Evolutionary conservation across 2,329 filamentous ascomycete genomes (phyloP).

Genomic region (Bipolaris victoriae): DNA sequence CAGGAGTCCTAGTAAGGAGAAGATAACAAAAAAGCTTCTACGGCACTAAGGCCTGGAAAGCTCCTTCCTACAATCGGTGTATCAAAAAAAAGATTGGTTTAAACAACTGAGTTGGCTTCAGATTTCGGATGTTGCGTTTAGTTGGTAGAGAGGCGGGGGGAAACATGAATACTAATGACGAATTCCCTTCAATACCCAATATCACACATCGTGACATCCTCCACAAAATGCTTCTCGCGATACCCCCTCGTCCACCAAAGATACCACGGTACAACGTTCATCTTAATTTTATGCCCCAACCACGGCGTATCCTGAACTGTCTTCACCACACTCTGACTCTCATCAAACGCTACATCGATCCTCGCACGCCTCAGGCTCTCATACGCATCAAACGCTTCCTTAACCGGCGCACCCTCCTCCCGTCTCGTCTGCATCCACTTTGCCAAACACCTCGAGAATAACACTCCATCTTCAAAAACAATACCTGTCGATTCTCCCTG

Average conservation of each 20-base stretch:
- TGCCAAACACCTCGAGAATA: slow-evolving; percentile 54
- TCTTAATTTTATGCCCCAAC: slow-evolving; percentile 55
- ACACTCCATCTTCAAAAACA: slow-evolving; percentile 60
- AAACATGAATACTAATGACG: background rate
- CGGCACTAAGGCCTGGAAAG: too few species aligned
- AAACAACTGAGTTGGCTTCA: too few species aligned
- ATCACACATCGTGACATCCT: slow-evolving; percentile 53
- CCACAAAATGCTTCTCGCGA: slow-evolving; percentile 54
- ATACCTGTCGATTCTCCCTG: slow-evolving; percentile 60
- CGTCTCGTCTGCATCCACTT: slow-evolving; percentile 51
- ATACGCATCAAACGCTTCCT: slow-evolving; percentile 57
- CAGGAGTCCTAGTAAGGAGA: too few species aligned
- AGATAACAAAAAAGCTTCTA: too few species aligned
- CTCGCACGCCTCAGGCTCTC: slow-evolving; percentile 53
- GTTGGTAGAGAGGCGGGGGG: too few species aligned
- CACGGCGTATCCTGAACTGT: slow-evolving; percentile 55
- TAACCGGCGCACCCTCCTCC: slow-evolving; percentile 40
- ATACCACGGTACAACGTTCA: slow-evolving; percentile 55
- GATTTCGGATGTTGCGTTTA: too few species aligned
- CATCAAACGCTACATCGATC: slow-evolving; percentile 55
- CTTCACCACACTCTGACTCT: slow-evolving; percentile 54
- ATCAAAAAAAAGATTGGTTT: too few species aligned
- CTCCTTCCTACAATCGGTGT: too few species aligned
- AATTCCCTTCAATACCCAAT: slow-evolving; percentile 41
- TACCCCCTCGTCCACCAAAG: slow-evolving; percentile 53